Percentiles rank a stretch among this genome's conserved stretches.
These are phyloP conservation scores for Saturnispora bothae DNA, from an alignment of 805 yeast genomes.

Conservation along the genomic window DNA sequence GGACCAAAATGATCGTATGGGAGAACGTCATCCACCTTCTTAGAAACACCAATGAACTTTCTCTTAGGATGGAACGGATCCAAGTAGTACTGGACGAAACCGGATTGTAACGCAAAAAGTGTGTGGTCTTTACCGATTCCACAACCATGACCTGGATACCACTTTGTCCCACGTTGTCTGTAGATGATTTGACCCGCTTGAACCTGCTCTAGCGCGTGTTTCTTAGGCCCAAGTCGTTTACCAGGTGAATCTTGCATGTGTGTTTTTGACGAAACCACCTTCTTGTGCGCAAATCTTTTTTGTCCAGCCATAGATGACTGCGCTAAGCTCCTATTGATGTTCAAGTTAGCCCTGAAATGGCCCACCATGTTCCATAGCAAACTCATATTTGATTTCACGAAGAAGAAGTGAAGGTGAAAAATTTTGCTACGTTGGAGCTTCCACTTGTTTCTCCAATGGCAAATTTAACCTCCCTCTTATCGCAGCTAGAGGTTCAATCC, in stretches of 20 bases:
- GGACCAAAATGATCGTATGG: conserved; percentile 94
- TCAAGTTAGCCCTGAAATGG: too few relatives aligned
- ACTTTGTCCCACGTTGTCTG: conserved; percentile 92
- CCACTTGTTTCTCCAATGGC: conserved; percentile 5
- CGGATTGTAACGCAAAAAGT: conserved; percentile 83
- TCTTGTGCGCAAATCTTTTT: conserved; percentile 86
- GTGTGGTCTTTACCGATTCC: conserved; percentile 92
- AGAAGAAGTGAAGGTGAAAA: neutral
- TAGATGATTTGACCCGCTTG: conserved; percentile 76
- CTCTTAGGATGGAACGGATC: conserved; percentile 96
- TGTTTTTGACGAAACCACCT: conserved; percentile 91
- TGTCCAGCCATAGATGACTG: conserved; percentile 25
- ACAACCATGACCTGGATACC: conserved; percentile 89
- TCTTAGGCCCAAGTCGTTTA: conserved; percentile 86
- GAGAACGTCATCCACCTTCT: conserved; percentile 47
- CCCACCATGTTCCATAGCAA: too few relatives aligned
- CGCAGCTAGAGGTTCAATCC: conserved; percentile 28
- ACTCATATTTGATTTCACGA: too few relatives aligned
- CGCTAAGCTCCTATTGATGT: too few relatives aligned
- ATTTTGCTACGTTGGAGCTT: neutral
- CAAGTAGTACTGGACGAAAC: conserved; percentile 79
- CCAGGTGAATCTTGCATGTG: conserved; percentile 93
- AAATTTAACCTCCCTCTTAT: conserved; percentile 21
- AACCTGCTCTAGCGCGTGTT: conserved; percentile 67
- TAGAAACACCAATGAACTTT: conserved; percentile 80